Conservation (phyloP, 257 asterid species). For the Nicotiana tabacum region DNA sequence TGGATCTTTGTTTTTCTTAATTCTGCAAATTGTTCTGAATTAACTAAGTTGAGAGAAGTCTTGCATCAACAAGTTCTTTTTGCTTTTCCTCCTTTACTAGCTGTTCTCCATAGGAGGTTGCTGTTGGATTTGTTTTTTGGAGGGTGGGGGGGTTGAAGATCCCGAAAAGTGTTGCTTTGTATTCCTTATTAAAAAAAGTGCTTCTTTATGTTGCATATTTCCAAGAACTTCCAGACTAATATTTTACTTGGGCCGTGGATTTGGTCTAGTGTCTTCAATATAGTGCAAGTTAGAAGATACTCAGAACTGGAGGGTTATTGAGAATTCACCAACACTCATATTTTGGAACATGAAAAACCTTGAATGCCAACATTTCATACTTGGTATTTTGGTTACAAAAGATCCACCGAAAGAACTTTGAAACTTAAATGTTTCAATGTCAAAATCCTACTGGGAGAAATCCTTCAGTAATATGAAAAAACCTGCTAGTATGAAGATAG, state of each 20-base stretch:
- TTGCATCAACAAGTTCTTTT: background rate
- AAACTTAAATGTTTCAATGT: background rate
- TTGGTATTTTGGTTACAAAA: background rate
- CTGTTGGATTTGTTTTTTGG: background rate
- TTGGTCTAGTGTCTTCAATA: no score
- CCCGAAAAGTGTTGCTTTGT: background rate
- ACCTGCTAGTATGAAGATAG: background rate
- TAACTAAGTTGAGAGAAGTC: background rate
- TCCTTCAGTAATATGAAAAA: background rate
- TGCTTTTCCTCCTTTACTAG: background rate
- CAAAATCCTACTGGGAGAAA: background rate
- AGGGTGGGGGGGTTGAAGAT: background rate
- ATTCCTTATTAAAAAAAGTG: no score
- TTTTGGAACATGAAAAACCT: no score
- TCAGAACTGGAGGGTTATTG: no score
- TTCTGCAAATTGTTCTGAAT: background rate
- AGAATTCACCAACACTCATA: no score
- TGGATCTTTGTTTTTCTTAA: background rate
- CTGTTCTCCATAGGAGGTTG: background rate
- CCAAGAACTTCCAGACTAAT: no score
- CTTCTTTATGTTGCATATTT: no score
- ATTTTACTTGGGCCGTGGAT: no score
- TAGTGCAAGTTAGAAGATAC: no score
- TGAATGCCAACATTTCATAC: no score
- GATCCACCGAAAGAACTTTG: background rate